Percentiles rank a stretch among this genome's conserved stretches.
Evolutionary conservation across 257 asterid genomes (phyloP).

Genomic region (Asclepias syriaca): DNA sequence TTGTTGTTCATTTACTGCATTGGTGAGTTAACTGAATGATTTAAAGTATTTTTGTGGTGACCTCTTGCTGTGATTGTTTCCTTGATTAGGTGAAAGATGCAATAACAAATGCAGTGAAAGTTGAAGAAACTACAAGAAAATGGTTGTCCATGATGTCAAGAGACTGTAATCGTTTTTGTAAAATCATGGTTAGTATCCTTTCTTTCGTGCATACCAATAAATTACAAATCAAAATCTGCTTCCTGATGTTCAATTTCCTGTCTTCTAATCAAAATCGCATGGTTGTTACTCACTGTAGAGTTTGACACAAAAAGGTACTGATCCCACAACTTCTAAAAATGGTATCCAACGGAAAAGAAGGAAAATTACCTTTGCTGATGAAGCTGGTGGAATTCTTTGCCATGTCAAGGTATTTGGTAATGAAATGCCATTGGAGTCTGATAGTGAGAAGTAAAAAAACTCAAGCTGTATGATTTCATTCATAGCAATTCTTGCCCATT

Average conservation of each 20-base stretch:
- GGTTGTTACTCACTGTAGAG: slow-evolving; percentile 32
- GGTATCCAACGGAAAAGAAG: slow-evolving; percentile 36
- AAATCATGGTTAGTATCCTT: slow-evolving; percentile 65
- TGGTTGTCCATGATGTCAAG: slow-evolving; percentile 78
- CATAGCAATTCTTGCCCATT: not conserved
- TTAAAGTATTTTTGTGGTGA: not conserved
- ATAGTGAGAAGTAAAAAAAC: slow-evolving; percentile 21
- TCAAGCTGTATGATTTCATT: slow-evolving; percentile 9
- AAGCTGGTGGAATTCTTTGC: slow-evolving; percentile 80
- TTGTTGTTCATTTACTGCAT: not conserved
- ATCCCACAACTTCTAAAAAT: slow-evolving; percentile 26
- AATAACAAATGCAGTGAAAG: slow-evolving; percentile 49
- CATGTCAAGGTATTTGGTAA: slow-evolving; percentile 52
- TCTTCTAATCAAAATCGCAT: slow-evolving; percentile 12
- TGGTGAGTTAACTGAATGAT: too few species aligned
- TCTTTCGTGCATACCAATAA: not conserved
- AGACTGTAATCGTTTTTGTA: slow-evolving; percentile 93
- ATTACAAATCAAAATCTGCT: not conserved
- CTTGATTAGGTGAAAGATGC: slow-evolving; percentile 58
- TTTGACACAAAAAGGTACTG: slow-evolving; percentile 40
- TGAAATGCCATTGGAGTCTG: slow-evolving; percentile 27
- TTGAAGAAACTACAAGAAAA: slow-evolving; percentile 63
- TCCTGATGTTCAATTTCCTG: not conserved
- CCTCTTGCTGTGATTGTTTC: slow-evolving; percentile 7
- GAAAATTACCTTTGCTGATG: slow-evolving; percentile 81